A percentile compares a stretch with the other conserved stretches of the same genome.
Evolutionary conservation across 495 filamentous ascomycete species (phyloP).

Genomic region (Trichoderma erinaceum): DNA sequence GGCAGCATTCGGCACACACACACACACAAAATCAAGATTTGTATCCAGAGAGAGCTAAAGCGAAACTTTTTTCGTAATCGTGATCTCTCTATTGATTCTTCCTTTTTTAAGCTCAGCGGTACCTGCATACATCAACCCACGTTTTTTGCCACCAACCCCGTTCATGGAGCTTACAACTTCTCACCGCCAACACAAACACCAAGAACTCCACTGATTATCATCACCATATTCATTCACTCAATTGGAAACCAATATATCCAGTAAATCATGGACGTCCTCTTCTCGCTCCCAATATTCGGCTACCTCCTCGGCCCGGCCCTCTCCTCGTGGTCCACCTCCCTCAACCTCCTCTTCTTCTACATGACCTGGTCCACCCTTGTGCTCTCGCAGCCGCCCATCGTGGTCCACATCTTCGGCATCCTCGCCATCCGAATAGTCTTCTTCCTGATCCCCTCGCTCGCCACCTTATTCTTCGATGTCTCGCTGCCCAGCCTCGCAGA

Average conservation of each 20-base stretch:
- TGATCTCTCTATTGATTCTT: not conserved
- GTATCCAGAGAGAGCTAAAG: not conserved
- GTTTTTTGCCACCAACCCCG: not conserved
- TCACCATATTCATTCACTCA: not conserved
- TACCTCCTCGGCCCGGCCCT: conserved; percentile 49
- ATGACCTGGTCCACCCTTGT: conserved; percentile 83
- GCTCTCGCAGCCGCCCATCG: conserved; percentile 65
- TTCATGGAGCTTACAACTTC: not conserved
- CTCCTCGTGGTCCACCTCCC: conserved; percentile 64
- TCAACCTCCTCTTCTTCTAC: conserved; percentile 87
- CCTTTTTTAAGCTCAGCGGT: not conserved
- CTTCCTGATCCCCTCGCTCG: conserved; percentile 64
- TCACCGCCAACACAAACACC: not conserved
- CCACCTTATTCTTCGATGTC: conserved; percentile 70
- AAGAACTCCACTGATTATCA: not conserved
- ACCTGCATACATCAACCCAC: not conserved
- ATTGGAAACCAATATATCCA: too few relatives aligned
- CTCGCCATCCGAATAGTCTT: conserved; percentile 58
- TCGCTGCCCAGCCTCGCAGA: conserved; percentile 59
- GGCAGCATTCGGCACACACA: not conserved
- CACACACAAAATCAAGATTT: not conserved
- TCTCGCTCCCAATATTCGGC: conserved; percentile 68
- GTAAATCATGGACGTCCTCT: conserved; percentile 54
- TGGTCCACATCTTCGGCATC: conserved; percentile 68
- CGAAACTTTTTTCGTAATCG: not conserved